phyloP scores from a whole-genome alignment of 2,329 filamentous ascomycete species.

The Fragosphaeria purpurea region DNA sequence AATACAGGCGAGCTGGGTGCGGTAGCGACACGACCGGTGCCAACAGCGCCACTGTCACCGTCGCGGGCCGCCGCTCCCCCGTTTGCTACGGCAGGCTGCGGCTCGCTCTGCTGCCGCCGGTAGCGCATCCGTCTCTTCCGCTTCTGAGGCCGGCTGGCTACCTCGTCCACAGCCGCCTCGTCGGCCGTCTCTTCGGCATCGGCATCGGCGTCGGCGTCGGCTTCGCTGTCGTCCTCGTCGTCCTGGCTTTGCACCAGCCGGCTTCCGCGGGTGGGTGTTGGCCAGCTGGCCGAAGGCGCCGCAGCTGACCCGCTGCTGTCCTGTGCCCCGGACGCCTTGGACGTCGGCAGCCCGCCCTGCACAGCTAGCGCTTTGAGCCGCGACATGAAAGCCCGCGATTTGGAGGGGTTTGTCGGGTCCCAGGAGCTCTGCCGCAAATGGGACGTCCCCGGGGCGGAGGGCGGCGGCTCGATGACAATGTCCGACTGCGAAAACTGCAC shows the following conservation, averaged over 20 bases:
- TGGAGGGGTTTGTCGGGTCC: slow-evolving; percentile 52
- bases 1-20: slow-evolving; percentile 31
- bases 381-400: slow-evolving; percentile 62
- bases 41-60: slow-evolving; percentile 42
- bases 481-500: slow-evolving; percentile 64
- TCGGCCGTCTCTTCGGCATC: slow-evolving; percentile 83
- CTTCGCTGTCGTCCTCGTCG: slow-evolving; percentile 54
- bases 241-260: slow-evolving; percentile 18
- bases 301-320: slow-evolving; percentile 21
- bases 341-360: slow-evolving; percentile 35
- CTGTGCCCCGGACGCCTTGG: slow-evolving; percentile 27
- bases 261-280: slow-evolving; percentile 32
- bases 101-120: slow-evolving; percentile 31
- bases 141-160: slow-evolving; percentile 45
- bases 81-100: background rate
- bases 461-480: slow-evolving; percentile 31
- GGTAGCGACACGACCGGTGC: slow-evolving; percentile 26
- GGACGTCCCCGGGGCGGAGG: slow-evolving; percentile 15
- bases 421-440: slow-evolving; percentile 48
- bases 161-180: slow-evolving; percentile 47
- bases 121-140: slow-evolving; percentile 49
- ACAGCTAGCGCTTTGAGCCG: slow-evolving; percentile 66
- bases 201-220: slow-evolving; percentile 38
- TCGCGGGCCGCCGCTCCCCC: slow-evolving; percentile 45
- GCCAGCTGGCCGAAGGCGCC: slow-evolving; percentile 37